Base-by-base conservation (phyloP, 768 basidiomycete genomes). In the Hericium rajendrae region DNA sequence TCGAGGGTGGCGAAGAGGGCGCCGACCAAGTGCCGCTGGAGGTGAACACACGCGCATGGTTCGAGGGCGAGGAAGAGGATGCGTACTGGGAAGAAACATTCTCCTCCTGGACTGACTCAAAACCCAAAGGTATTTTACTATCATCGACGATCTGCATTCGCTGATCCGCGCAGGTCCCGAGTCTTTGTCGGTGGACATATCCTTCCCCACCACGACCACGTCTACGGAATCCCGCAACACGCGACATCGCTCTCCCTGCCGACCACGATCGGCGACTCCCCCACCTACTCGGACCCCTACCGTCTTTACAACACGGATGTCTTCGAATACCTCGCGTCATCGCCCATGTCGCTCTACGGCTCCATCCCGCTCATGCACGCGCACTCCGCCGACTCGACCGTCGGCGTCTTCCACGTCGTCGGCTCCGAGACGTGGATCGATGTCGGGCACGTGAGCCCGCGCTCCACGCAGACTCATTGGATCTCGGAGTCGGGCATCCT, bases 141-240 rank as follows among this genome's bases (percentile, higher is more conserved):
- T 46, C 11, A 15, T 11, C 20, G 43, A 43, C 48, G 16, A 12
- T 20, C 24, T 22, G 24, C 43, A n/a, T 53, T 57, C 38, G 2
- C 28, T 60, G 49, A 50, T 39, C 43, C 4, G 43, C 28, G n/a
- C 60, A 97, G 95, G 97, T 12, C 97, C 97, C 32, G 94, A 99
- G 71, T 93, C 90, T 0, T 79, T 97, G 57, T 91, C 88, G 0
- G 69, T 99, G 58, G 97, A 99, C 64, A 87, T 99, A 64, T 82
- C 82, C 53, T 98, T 98, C 79, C 95, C 95, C 0, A 83, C 57
- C 92, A 94, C 58, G 84, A 83, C 32, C 87, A 91, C 51, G 85
- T 97, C 57, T 99, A 93, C 64, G 97, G 97, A 57, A 94, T 99
- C 46, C 94, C 97, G 12, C 91, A 99, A 70, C 97, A 94, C 62